phyloP scores from a whole-genome alignment of 192 early-diverging fungal species.

The Gryganskiella cystojenkinii region DNA sequence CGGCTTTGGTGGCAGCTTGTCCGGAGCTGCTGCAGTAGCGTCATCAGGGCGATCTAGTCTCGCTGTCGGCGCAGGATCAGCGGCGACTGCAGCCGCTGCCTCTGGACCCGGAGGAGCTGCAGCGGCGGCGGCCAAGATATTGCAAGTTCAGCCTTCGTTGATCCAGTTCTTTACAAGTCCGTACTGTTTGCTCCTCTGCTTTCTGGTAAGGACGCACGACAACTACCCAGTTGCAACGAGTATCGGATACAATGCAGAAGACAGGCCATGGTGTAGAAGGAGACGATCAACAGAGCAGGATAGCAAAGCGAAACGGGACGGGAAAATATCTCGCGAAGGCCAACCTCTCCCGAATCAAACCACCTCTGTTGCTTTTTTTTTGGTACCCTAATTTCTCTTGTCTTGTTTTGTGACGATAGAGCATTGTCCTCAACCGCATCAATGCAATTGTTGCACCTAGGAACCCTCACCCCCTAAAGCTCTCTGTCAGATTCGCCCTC shows the following conservation, averaged over 20 bases:
- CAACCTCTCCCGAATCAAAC: neutral
- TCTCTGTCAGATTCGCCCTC: constrained; percentile 51
- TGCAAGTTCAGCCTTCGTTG: constrained; percentile 39
- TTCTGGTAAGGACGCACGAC: constrained; percentile 31
- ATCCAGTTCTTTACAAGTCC: constrained; percentile 49
- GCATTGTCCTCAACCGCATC: constrained; percentile 59
- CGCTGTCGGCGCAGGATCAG: too few relatives aligned
- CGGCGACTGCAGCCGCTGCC: neutral
- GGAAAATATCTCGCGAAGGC: neutral
- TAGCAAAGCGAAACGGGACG: neutral
- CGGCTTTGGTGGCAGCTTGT: neutral
- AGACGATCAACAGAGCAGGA: neutral
- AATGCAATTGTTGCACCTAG: constrained; percentile 61
- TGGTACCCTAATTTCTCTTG: neutral
- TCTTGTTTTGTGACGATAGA: constrained; percentile 17
- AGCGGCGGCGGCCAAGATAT: neutral
- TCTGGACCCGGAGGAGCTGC: neutral
- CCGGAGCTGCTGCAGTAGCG: constrained; percentile 1
- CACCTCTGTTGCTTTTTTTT: neutral
- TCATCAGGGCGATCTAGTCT: too few relatives aligned
- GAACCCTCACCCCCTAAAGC: constrained; percentile 54
- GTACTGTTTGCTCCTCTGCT: constrained; percentile 50
- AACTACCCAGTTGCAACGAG: too few relatives aligned
- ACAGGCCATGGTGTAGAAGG: too few relatives aligned
- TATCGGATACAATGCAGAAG: too few relatives aligned